Evolutionary conservation across 306 rosid genomes (phyloP).

Genomic region (Mucuna pruriens): DNA sequence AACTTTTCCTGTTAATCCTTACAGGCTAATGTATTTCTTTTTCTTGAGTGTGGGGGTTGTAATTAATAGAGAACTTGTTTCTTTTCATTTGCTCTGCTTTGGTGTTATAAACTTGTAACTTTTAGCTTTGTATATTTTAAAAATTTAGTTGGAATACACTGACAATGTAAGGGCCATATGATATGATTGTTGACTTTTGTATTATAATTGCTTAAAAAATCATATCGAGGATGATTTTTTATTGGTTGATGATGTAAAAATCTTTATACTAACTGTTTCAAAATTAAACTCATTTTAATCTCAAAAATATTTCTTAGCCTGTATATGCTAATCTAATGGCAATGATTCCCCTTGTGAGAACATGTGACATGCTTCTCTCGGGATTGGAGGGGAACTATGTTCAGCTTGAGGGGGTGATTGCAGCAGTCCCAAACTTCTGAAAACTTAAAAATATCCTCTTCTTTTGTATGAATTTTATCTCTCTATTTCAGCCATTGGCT

Average conservation of each 20-base stretch:
- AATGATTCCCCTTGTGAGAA: neutral
- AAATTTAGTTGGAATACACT: neutral
- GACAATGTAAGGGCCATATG: neutral
- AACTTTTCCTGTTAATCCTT: neutral
- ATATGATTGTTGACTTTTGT: neutral
- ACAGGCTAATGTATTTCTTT: neutral
- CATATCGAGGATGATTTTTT: neutral
- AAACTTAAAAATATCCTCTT: neutral
- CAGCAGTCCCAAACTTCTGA: slow-evolving; percentile 3
- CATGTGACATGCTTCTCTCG: neutral
- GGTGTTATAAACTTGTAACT: neutral
- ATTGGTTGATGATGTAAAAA: neutral
- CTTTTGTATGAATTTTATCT: slow-evolving; percentile 20
- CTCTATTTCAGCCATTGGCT: slow-evolving; percentile 17
- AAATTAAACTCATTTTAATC: neutral
- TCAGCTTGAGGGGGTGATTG: neutral
- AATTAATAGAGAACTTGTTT: neutral
- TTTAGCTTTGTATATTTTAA: slow-evolving; percentile 8
- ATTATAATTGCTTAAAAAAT: neutral
- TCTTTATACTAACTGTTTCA: neutral
- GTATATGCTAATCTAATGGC: slow-evolving; percentile 3
- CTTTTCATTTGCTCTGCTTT: neutral
- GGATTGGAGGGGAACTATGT: slow-evolving; percentile 16
- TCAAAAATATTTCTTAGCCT: neutral
- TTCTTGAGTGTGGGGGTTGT: neutral